Conservation (phyloP, 2,329 filamentous ascomycete species). For the Ophiostoma sp. region DNA sequence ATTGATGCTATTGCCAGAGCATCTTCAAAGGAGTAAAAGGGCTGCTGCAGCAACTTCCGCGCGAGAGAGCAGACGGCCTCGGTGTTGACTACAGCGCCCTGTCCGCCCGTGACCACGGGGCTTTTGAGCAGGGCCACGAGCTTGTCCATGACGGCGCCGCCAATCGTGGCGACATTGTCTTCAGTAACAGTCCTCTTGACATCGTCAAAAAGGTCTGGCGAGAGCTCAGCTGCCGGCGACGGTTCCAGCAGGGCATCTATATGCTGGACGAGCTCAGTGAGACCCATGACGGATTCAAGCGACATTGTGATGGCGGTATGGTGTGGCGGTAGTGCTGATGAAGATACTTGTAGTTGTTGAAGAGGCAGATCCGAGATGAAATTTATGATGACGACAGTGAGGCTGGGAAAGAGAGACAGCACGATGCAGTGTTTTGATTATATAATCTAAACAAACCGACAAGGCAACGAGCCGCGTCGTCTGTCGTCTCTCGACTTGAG, state of each 20-base stretch:
- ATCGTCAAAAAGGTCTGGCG: slow-evolving; percentile 52
- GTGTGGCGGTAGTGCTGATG: slow-evolving; percentile 30
- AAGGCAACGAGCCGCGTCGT: slow-evolving; percentile 8
- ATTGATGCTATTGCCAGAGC: slow-evolving; percentile 49
- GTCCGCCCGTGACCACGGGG: slow-evolving; percentile 36
- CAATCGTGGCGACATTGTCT: slow-evolving; percentile 47
- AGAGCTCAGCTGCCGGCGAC: slow-evolving; percentile 33
- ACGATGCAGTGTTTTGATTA: background rate
- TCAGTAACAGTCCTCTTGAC: slow-evolving; percentile 58
- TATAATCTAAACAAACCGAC: background rate
- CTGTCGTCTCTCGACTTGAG: background rate
- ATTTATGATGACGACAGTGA: background rate
- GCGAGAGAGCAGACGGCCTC: slow-evolving; percentile 48
- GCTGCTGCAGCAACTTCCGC: slow-evolving; percentile 46
- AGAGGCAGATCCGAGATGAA: background rate
- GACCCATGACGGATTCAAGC: slow-evolving; percentile 44
- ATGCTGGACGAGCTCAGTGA: slow-evolving; percentile 52
- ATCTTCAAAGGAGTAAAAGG: slow-evolving; percentile 48
- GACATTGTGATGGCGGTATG: slow-evolving; percentile 21
- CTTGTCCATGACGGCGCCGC: slow-evolving; percentile 49
- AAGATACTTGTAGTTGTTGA: background rate
- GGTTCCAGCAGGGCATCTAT: slow-evolving; percentile 45
- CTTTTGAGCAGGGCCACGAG: slow-evolving; percentile 48
- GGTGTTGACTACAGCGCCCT: background rate
- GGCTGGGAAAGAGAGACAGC: background rate